Evolutionary conservation across 2,329 filamentous ascomycete genomes (phyloP).

Genomic region (Thermothelomyces thermophilus): DNA sequence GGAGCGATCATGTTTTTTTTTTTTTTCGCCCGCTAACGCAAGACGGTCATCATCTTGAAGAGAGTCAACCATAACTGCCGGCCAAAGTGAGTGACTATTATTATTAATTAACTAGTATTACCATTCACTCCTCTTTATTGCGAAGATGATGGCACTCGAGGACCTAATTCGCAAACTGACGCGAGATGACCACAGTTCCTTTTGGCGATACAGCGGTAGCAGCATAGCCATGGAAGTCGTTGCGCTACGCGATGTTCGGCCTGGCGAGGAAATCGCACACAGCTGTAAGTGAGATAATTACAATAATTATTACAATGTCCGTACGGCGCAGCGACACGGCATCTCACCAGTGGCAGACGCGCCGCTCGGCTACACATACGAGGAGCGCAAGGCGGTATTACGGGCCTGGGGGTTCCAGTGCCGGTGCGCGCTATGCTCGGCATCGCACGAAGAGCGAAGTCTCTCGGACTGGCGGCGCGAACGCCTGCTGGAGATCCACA

Average conservation of each 20-base stretch:
- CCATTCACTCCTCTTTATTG: no score
- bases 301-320: neutral
- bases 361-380: slow-evolving; percentile 19
- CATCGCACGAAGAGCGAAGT: slow-evolving; percentile 1
- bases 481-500: slow-evolving; percentile 24
- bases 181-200: slow-evolving; percentile 17
- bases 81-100: slow-evolving; percentile 20
- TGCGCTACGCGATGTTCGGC: slow-evolving; percentile 19
- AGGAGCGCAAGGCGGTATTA: slow-evolving; percentile 18
- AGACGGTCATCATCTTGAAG: neutral
- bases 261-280: slow-evolving; percentile 22
- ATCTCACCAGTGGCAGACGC: slow-evolving; percentile 18
- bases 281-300: slow-evolving; percentile 19
- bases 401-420: slow-evolving; percentile 26
- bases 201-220: slow-evolving; percentile 19
- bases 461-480: slow-evolving; percentile 22
- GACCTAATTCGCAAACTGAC: neutral
- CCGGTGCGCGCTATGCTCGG: slow-evolving; percentile 22
- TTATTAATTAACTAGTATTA: neutral
- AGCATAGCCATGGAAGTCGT: slow-evolving; percentile 24
- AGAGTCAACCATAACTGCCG: slow-evolving; percentile 25
- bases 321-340: neutral
- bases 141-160: no score
- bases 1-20: neutral
- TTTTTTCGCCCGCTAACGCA: neutral